Evolutionary conservation across 164 flowering plant species (phyloP).

Genomic region (Tinospora cordifolia): DNA sequence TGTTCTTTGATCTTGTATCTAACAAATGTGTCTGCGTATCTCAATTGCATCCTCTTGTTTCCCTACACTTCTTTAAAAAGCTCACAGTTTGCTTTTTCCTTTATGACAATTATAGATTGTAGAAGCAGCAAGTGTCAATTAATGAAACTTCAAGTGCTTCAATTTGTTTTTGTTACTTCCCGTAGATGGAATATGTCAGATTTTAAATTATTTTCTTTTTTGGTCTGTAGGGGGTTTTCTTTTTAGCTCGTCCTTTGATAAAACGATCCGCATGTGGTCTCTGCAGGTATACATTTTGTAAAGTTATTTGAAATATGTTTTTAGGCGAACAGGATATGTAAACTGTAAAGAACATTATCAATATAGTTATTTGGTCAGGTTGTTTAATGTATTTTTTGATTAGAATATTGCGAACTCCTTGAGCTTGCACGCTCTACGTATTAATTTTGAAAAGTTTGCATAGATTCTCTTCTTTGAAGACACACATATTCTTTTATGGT

Average conservation of each 20-base stretch:
- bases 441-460: neutral
- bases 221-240: constrained; percentile 64
- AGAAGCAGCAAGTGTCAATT: neutral
- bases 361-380: neutral
- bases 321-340: too few species aligned
- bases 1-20: neutral
- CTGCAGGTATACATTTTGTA: constrained; percentile 50
- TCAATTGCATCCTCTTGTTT: neutral
- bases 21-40: neutral
- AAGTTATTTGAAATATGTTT: constrained; percentile 4
- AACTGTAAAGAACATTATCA: neutral
- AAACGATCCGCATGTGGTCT: constrained; percentile 73
- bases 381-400: neutral
- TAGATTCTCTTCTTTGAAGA: neutral
- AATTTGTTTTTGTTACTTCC: neutral
- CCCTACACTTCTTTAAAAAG: neutral
- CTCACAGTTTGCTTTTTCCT: neutral
- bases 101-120: neutral
- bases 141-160: neutral
- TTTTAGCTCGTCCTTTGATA: constrained; percentile 86
- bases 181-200: constrained; percentile 2
- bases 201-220: constrained; percentile 9
- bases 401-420: neutral
- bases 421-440: neutral
- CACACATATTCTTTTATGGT: neutral